These are phyloP conservation scores for Mortierella sp. DNA, from an alignment of 371 early-diverging fungal species.

Conservation along the genomic window DNA sequence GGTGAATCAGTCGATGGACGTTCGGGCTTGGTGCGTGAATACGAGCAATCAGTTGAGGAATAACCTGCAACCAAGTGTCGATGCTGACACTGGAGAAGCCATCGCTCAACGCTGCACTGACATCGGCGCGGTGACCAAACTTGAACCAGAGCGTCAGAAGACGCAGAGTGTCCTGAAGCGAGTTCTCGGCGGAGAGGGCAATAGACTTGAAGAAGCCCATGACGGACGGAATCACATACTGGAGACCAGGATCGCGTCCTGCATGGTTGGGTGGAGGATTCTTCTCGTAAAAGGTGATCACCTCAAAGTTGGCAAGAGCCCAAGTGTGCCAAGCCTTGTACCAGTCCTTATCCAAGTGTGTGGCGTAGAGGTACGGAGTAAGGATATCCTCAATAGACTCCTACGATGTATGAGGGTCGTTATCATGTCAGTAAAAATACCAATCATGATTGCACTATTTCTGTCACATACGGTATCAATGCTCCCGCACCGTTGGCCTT, in stretches of 20 bases:
- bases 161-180: conserved; percentile 96
- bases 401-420: background rate
- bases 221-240: conserved; percentile 68
- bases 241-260: conserved; percentile 56
- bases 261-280: conserved; percentile 39
- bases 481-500: background rate
- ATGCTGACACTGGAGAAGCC: conserved; percentile 94
- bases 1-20: conserved; percentile 91
- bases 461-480: too few relatives aligned
- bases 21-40: conserved; percentile 90
- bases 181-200: conserved; percentile 91
- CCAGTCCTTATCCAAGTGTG: conserved; percentile 94
- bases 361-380: conserved; percentile 88
- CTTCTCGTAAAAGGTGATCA: conserved; percentile 82
- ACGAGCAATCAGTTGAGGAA: conserved; percentile 98
- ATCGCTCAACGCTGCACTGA: conserved; percentile 88
- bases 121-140: conserved; percentile 92
- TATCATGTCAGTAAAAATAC: background rate
- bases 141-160: conserved; percentile 98
- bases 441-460: background rate
- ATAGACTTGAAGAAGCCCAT: conserved; percentile 96
- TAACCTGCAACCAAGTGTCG: conserved; percentile 98
- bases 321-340: conserved; percentile 99
- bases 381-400: conserved; percentile 87
- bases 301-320: conserved; percentile 96